A percentile compares a stretch with the other conserved stretches of the same genome.
phyloP scores from a whole-genome alignment of 768 basidiomycete genomes.

The Boletus bicolor region DNA sequence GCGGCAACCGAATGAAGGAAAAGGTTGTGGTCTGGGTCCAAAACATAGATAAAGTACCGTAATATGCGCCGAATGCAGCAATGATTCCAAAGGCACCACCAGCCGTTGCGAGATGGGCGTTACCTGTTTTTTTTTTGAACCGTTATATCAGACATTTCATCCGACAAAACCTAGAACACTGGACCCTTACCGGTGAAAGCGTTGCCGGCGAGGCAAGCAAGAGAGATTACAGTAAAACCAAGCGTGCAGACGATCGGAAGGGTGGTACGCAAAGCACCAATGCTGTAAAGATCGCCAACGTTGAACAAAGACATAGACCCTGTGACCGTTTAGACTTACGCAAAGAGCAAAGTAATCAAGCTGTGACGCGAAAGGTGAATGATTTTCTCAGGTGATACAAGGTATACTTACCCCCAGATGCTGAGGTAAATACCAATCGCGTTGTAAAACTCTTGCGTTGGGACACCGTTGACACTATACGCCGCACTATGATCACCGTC shows the following conservation, averaged over 20 bases:
- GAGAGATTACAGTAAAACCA: conserved; percentile 21
- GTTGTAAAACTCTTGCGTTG: conserved; percentile 22
- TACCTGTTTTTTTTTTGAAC: conserved; percentile 13
- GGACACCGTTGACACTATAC: conserved; percentile 24
- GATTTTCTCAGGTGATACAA: background rate
- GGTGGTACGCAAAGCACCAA: conserved; percentile 28
- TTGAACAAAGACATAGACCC: background rate
- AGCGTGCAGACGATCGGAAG: conserved; percentile 23
- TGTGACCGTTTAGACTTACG: conserved; percentile 10
- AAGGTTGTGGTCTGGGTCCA: conserved; percentile 30
- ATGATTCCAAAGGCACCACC: conserved; percentile 28
- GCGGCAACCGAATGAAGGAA: conserved; percentile 27
- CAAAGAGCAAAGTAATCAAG: conserved; percentile 25
- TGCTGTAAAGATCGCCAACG: conserved; percentile 3
- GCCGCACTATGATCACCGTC: conserved; percentile 16
- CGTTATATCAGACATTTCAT: background rate
- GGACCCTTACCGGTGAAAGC: conserved; percentile 25
- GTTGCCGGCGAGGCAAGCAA: conserved; percentile 24
- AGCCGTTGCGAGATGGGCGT: conserved; percentile 22
- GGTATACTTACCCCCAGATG: conserved; percentile 23
- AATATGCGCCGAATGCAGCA: conserved; percentile 30
- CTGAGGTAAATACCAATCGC: conserved; percentile 28
- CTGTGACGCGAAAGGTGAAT: conserved; percentile 5
- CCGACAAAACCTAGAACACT: background rate
- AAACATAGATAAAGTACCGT: conserved; percentile 24